These are phyloP conservation scores for Raffaelea ambrosiae DNA, from an alignment of 2,329 filamentous ascomycete genomes.

Conservation along the genomic window DNA sequence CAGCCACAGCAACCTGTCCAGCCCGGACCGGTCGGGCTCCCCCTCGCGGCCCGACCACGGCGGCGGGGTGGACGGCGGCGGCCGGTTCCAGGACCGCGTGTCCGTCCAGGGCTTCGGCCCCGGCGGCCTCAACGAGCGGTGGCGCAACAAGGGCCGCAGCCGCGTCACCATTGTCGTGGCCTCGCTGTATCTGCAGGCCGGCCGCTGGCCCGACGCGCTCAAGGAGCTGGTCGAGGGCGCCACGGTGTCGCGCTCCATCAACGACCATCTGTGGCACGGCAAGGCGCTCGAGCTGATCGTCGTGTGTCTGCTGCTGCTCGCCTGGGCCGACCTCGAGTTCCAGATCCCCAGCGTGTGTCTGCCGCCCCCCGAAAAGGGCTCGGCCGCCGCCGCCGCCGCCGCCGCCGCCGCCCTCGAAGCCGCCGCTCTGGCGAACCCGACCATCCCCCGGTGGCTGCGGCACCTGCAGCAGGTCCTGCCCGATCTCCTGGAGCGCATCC, in stretches of 20 bases:
- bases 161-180: slow-evolving; percentile 73
- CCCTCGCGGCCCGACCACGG: slow-evolving; percentile 7
- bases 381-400: slow-evolving; percentile 15
- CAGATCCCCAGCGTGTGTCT: slow-evolving; percentile 55
- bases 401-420: slow-evolving; percentile 21
- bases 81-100: slow-evolving; percentile 38
- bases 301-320: slow-evolving; percentile 72
- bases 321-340: slow-evolving; percentile 79
- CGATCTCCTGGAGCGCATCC: slow-evolving; percentile 65
- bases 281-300: slow-evolving; percentile 87
- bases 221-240: slow-evolving; percentile 77
- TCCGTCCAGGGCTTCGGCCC: slow-evolving; percentile 65
- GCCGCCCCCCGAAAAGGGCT: slow-evolving; percentile 39
- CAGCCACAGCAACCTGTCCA: slow-evolving; percentile 24
- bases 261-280: slow-evolving; percentile 95
- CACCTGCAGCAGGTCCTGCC: slow-evolving; percentile 54
- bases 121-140: slow-evolving; percentile 64
- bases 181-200: slow-evolving; percentile 78
- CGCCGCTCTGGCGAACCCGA: slow-evolving; percentile 30
- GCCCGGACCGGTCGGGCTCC: slow-evolving; percentile 30
- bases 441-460: slow-evolving; percentile 44
- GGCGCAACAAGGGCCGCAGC: slow-evolving; percentile 71
- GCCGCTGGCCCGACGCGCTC: slow-evolving; percentile 82
- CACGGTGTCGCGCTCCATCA: slow-evolving; percentile 64
- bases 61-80: neutral